Percentiles rank a stretch among this genome's conserved stretches.
These are phyloP conservation scores for Sporothrix globosa DNA, from an alignment of 2,329 filamentous ascomycete species.

Conservation along the genomic window DNA sequence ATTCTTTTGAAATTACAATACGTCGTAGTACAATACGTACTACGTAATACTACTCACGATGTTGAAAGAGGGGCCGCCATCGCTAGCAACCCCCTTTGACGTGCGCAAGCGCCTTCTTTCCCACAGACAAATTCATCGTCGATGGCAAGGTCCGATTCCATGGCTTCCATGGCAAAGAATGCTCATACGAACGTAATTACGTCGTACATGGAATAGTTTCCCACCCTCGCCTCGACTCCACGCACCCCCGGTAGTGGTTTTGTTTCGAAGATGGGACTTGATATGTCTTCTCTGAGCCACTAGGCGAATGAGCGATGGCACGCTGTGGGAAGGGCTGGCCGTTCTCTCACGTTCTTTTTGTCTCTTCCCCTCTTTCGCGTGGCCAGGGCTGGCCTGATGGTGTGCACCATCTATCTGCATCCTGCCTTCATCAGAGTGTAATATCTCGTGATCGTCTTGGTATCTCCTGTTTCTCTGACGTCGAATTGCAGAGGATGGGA, in stretches of 20 bases:
- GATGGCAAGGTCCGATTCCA: neutral
- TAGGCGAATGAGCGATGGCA: conserved; percentile 11
- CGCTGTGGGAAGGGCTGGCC: neutral
- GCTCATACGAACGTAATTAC: no score
- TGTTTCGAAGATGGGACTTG: conserved; percentile 1
- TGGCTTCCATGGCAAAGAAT: no score
- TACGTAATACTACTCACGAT: no score
- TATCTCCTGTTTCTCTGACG: neutral
- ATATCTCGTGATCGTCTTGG: neutral
- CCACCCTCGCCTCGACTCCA: neutral
- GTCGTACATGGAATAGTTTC: no score
- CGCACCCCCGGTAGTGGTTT: conserved; percentile 11
- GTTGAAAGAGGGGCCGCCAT: neutral
- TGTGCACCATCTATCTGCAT: neutral
- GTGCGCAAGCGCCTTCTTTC: conserved; percentile 14
- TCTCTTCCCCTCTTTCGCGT: neutral
- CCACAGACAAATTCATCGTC: neutral
- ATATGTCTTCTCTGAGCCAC: no score
- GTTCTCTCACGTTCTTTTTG: neutral
- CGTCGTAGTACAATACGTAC: neutral
- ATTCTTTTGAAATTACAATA: neutral
- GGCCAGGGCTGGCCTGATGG: neutral
- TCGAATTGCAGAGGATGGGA: neutral
- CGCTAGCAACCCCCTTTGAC: conserved; percentile 16
- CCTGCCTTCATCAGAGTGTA: neutral